Conservation (phyloP, 1,139 yeast species). For the Debaryomycetaceae sp. region DNA sequence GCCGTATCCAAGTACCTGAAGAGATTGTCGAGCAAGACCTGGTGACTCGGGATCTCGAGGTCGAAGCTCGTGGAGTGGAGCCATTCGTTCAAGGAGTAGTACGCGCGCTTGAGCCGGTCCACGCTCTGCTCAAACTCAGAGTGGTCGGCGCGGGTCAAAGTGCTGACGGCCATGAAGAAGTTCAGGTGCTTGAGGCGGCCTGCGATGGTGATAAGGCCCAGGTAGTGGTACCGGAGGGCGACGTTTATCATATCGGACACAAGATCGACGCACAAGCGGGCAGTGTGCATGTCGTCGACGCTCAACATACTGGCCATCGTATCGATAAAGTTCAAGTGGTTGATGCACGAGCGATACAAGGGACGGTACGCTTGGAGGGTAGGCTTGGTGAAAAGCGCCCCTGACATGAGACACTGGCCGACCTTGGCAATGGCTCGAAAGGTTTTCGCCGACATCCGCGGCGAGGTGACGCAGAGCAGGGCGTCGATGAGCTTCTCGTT, state of each 20-base stretch:
- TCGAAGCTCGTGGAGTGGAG: slow-evolving; percentile 28
- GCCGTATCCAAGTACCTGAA: slow-evolving; percentile 30
- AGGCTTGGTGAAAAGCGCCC: slow-evolving; percentile 29
- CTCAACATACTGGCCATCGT: slow-evolving; percentile 30
- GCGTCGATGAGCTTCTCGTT: slow-evolving; percentile 33
- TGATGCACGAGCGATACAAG: slow-evolving; percentile 31
- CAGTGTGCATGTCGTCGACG: slow-evolving; percentile 35
- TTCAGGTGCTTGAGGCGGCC: slow-evolving; percentile 36
- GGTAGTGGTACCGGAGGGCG: slow-evolving; percentile 28
- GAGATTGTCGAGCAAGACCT: slow-evolving; percentile 31
- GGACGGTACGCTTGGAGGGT: slow-evolving; percentile 27
- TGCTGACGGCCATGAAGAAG: slow-evolving; percentile 33
- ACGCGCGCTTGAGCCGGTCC: slow-evolving; percentile 22
- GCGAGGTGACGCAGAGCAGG: slow-evolving; percentile 32
- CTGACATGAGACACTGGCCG: slow-evolving; percentile 32
- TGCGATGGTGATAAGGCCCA: slow-evolving; percentile 31
- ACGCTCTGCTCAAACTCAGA: slow-evolving; percentile 22
- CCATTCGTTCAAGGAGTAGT: slow-evolving; percentile 28
- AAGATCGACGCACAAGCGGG: slow-evolving; percentile 34
- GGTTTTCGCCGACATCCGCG: slow-evolving; percentile 39
- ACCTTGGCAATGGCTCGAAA: slow-evolving; percentile 40
- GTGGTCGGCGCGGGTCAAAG: slow-evolving; percentile 30
- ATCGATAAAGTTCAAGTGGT: slow-evolving; percentile 32
- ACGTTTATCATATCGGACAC: slow-evolving; percentile 35
- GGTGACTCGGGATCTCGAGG: slow-evolving; percentile 29